phyloP scores from a whole-genome alignment of 345 rosid genomes.

The Xanthoceras sorbifolium region DNA sequence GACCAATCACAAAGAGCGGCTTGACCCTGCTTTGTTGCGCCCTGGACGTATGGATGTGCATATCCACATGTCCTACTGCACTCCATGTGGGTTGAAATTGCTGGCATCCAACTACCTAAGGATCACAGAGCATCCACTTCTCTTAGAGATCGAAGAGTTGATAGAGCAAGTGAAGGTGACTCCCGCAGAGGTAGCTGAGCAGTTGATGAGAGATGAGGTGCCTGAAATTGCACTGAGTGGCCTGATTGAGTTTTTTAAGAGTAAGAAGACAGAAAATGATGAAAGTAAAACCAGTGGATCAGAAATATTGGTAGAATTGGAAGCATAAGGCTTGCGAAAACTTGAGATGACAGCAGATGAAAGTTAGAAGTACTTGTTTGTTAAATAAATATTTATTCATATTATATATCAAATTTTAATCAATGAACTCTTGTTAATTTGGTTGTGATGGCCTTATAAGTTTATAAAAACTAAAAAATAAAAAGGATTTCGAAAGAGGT shows the following conservation, averaged over 20 bases:
- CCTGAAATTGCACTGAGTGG: constrained; percentile 22
- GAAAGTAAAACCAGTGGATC: not conserved
- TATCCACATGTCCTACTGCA: constrained; percentile 32
- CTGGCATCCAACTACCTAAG: constrained; percentile 25
- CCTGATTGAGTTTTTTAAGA: constrained; percentile 28
- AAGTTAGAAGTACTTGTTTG: no score
- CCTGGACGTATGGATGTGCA: constrained; percentile 31
- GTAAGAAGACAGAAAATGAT: constrained; percentile 4
- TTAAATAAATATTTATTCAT: no score
- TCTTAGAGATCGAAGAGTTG: constrained; percentile 21
- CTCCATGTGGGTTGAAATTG: constrained; percentile 28
- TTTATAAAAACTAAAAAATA: not conserved
- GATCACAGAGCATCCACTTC: constrained; percentile 17
- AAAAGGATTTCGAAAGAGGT: no score
- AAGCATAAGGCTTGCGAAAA: not conserved
- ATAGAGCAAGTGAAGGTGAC: constrained; percentile 25
- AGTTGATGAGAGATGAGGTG: constrained; percentile 27
- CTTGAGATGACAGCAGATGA: not conserved
- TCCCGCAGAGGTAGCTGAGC: constrained; percentile 34
- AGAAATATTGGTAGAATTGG: not conserved
- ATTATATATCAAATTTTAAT: no score
- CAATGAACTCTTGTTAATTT: no score
- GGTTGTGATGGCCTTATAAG: no score
- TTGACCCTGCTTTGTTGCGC: constrained; percentile 32
- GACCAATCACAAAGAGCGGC: constrained; percentile 33